phyloP scores from a whole-genome alignment of 1,284 basidiomycete species.

The Ceratobasidium papillatum region DNA sequence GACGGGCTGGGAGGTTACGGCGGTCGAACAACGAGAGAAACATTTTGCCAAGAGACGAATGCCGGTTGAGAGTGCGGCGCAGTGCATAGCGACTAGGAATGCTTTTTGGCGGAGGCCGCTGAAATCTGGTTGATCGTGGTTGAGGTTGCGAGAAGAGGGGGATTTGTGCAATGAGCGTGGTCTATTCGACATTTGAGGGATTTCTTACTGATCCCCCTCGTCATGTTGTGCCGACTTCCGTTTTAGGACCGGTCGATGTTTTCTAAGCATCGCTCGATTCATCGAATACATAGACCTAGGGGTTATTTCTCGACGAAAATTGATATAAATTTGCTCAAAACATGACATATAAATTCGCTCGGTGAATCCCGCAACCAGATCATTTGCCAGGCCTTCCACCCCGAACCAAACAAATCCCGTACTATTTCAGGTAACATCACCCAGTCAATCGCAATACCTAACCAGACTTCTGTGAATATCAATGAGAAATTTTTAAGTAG shows the following conservation, averaged over 20 bases:
- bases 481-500: too few species aligned
- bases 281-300: background rate
- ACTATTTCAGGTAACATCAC: too few species aligned
- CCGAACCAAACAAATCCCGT: background rate
- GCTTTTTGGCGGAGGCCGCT: background rate
- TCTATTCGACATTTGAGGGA: background rate
- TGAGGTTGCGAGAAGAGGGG: background rate
- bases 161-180: background rate
- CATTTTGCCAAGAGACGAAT: background rate
- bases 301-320: background rate
- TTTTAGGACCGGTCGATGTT: background rate
- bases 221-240: background rate
- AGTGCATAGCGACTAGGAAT: background rate
- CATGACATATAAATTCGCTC: too few species aligned
- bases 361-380: too few species aligned
- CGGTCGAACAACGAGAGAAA: background rate
- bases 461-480: too few species aligned
- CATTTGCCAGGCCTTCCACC: too few species aligned
- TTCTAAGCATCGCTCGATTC: background rate
- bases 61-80: background rate
- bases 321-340: background rate
- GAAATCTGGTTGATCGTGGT: background rate
- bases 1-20: background rate
- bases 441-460: too few species aligned
- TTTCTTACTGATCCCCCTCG: background rate